Evolutionary conservation across 2,329 filamentous ascomycete species (phyloP), one percentile per base, ranked within the genome.

Genomic region (Atkinsonella hypoxylon): DNA sequence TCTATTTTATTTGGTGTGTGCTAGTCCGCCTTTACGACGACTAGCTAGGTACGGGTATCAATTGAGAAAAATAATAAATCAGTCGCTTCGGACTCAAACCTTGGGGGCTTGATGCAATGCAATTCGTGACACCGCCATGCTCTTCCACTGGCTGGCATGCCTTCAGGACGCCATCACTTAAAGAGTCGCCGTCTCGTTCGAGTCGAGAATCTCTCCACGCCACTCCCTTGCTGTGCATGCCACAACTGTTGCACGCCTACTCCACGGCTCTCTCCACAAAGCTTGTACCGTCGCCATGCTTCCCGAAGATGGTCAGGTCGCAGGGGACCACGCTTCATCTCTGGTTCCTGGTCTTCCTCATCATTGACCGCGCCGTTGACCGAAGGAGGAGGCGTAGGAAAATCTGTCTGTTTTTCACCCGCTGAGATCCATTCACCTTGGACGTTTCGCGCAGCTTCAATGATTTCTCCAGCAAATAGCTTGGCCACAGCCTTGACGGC

Each of bases 401-500:
- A 60, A 9, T 79, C 78, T 10, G 71, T 73, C 57, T 83, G 79
- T 51, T 73, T 72, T 63, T 83, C 81, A 53, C 72, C 75, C 6
- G 76, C 74, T 1, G 73, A 70, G 32, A 83, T 71, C 84, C 83
- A 88, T 66, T 90, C 83, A 53, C 75, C 74, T 61, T 89, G 86
- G 11, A 89, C 77, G 42, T 78, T 75, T 48, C 85, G 76, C 10
- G 87, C 85, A 46, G 75, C 71, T 63, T 89, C 85, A 55, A 90
- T 83, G 45, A 91, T 74, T 55, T 89, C 83, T 48, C 85, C 86
- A 4, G 86, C 78, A 62, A 87, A 89, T 54, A 87, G 75, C 66
- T 91, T 91, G 45, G 83, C 81, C 18, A 87, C 85, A 0, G 83
- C 81, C 46, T 82, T 83, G 61, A 90, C 83, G n/a, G 84, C 83